These are phyloP conservation scores for Amanita exitialis DNA, from an alignment of 768 basidiomycete species.

Conservation along the genomic window DNA sequence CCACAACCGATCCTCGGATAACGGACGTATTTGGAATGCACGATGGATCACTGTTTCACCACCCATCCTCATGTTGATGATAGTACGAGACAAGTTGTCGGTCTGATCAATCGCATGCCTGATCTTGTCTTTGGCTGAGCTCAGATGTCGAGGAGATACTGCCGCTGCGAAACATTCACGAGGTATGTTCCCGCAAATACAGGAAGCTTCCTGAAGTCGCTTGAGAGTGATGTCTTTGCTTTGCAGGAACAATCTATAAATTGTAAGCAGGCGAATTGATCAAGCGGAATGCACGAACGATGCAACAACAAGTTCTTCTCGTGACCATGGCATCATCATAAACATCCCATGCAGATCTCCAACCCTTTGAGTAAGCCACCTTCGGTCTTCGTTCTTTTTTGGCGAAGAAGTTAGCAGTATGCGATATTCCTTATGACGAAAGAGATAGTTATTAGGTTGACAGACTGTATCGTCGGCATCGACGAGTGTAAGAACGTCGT, in stretches of 20 bases:
- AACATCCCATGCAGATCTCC: neutral
- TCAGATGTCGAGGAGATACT: neutral
- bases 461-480: constrained; percentile 1
- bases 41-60: neutral
- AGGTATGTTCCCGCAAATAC: constrained; percentile 7
- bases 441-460: neutral
- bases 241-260: constrained; percentile 7
- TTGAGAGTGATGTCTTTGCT: too few relatives aligned
- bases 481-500: constrained; percentile 6
- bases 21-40: constrained; percentile 1
- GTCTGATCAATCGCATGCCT: neutral
- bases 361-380: constrained; percentile 5
- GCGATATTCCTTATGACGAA: neutral
- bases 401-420: neutral
- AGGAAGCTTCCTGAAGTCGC: neutral
- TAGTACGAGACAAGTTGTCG: neutral
- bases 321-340: neutral
- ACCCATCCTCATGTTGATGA: neutral
- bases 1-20: neutral
- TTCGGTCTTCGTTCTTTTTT: neutral
- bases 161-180: constrained; percentile 5
- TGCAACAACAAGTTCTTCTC: too few relatives aligned
- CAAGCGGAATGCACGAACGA: neutral
- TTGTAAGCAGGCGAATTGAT: constrained; percentile 3
- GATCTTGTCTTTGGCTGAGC: neutral